Percentiles rank a stretch among this genome's conserved stretches.
Evolutionary conservation across 176 grass and related monocot genomes (phyloP).

Genomic region (Calamus simplicifolius): DNA sequence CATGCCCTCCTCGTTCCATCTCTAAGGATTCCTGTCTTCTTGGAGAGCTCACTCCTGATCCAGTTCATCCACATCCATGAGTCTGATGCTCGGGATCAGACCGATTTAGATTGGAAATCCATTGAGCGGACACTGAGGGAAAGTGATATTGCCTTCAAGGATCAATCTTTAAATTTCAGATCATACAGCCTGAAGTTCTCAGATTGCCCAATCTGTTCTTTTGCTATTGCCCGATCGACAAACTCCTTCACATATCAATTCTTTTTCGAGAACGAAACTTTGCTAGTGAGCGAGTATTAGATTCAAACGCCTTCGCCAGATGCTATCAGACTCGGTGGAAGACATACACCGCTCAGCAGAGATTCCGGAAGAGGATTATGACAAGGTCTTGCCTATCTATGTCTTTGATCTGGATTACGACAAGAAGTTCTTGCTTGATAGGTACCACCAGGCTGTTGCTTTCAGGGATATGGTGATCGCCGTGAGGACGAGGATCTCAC

Average conservation of each 20-base stretch:
- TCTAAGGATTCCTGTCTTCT: constrained; percentile 80
- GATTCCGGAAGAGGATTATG: constrained; percentile 51
- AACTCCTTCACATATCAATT: constrained; percentile 73
- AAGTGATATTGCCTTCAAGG: constrained; percentile 46
- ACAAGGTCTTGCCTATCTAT: constrained; percentile 65
- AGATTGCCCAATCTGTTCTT: constrained; percentile 72
- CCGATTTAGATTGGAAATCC: constrained; percentile 54
- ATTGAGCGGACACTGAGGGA: constrained; percentile 62
- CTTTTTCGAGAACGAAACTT: constrained; percentile 89
- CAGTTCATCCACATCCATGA: constrained; percentile 83
- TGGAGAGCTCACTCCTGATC: constrained; percentile 63
- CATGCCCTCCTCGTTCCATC: constrained; percentile 65
- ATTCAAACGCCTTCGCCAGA: constrained; percentile 90
- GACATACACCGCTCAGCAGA: constrained; percentile 44
- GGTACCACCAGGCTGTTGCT: constrained; percentile 77
- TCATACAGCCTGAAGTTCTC: constrained; percentile 42
- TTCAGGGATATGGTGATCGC: constrained; percentile 89
- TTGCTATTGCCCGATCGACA: constrained; percentile 51
- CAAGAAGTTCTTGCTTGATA: constrained; percentile 60
- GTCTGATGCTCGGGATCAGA: constrained; percentile 34
- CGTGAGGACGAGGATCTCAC: constrained; percentile 79
- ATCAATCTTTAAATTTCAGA: constrained; percentile 55
- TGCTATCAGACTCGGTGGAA: constrained; percentile 66
- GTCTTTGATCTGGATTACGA: constrained; percentile 93
- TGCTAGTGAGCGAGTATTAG: constrained; percentile 88